Evolutionary conservation across 73 alveolate genomes (phyloP), one percentile per base, ranked within the genome.

Genomic region (Uronychia setigera): DNA sequence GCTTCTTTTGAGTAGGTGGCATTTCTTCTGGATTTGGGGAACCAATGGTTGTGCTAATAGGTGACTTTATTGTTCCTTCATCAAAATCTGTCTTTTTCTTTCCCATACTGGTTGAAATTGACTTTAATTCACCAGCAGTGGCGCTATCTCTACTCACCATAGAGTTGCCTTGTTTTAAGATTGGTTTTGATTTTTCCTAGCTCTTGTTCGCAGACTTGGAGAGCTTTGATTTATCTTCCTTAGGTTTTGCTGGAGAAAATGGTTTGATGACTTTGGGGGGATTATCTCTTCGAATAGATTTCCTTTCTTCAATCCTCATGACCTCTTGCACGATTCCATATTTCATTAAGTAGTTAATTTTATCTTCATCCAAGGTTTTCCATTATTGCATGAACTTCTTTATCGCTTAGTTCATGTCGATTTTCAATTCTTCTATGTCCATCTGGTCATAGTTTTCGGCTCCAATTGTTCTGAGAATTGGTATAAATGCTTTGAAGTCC

Each of bases 261-360:
- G 32, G 9, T 28, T 67, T 76, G 28, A 30, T 35, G 28, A 13
- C n/a, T 19, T 46, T 46, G n/a, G 5, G 19, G 19, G 67, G 67
- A 46, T 11, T 75, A 26, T 76, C 86, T 76, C 82, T 86, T 58
- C 96, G 67, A 13, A 81, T 81, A 1, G 87, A 77, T 78, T 91
- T 91, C 29, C 96, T 32, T 59, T 91, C 96, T 57, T 91, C 96
- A 1, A 91, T 83, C 80, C 79, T 91, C 96, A 91, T 91, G 0
- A 91, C 93, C 76, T 91, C 96, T 29, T 91, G 80, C 25, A 91
- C 96, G 13, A 91, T 86, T 14, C 93, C 91, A 34, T 60, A 86
- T 28, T 80, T 85, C 81, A 91, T 79, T 27, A 91, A 58, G 26
- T 82, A 77, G 86, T 84, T 83, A 27, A 88, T 81, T 76, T 76